A percentile compares a stretch with the other conserved stretches of the same genome.
Evolutionary conservation across 2,329 filamentous ascomycete species (phyloP).

Genomic region (Fusarium odoratissimum): DNA sequence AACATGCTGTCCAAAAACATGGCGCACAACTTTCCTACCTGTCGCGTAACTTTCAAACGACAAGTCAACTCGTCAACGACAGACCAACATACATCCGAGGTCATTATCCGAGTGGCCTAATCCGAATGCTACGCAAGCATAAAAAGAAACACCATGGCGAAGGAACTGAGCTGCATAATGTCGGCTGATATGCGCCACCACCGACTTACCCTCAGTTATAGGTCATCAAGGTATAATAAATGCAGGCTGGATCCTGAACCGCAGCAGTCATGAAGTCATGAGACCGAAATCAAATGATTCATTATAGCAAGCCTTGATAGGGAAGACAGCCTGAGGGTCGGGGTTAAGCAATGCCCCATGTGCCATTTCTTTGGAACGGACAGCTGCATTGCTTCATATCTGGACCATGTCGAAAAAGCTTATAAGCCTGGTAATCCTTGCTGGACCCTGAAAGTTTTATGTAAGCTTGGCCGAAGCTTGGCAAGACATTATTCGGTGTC

Average conservation of each 20-base stretch:
- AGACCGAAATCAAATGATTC: background rate
- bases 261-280: background rate
- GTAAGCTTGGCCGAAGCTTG: constrained; percentile 6
- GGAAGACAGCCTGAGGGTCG: background rate
- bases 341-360: no score
- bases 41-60: constrained; percentile 42
- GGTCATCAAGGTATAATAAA: background rate
- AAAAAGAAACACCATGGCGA: background rate
- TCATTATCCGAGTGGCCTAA: background rate
- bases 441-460: constrained; percentile 10
- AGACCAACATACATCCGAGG: background rate
- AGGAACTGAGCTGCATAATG: background rate
- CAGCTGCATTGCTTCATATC: background rate
- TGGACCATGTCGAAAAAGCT: background rate
- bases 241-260: background rate
- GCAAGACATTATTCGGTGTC: background rate
- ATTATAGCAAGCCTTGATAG: background rate
- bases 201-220: background rate
- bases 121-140: background rate
- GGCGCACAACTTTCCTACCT: background rate
- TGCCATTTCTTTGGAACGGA: background rate
- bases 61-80: background rate
- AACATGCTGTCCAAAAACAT: background rate
- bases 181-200: background rate
- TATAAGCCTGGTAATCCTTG: background rate